These are phyloP conservation scores for Tolypocladium capitatum DNA, from an alignment of 2,329 filamentous ascomycete genomes.

Conservation along the genomic window DNA sequence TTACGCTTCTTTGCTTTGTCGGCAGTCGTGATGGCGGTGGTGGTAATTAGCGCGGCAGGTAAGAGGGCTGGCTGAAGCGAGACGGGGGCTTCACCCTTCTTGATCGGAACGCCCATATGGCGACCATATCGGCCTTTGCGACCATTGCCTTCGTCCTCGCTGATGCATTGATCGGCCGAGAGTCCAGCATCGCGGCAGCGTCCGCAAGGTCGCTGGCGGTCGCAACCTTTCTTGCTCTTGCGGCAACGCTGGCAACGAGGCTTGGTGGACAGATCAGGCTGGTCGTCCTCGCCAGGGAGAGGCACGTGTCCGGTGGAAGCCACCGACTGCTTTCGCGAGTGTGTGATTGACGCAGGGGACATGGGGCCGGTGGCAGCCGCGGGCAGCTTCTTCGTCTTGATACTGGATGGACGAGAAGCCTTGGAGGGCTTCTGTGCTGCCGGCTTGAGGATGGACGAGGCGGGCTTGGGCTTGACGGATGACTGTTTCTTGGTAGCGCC, in stretches of 20 bases:
- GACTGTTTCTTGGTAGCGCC: slow-evolving; percentile 25
- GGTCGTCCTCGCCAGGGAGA: slow-evolving; percentile 62
- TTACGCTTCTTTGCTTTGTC: slow-evolving; percentile 53
- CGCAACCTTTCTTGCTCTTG: slow-evolving; percentile 99
- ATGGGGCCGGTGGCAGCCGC: slow-evolving; percentile 32
- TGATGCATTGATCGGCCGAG: slow-evolving; percentile 84
- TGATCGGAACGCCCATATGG: slow-evolving; percentile 55
- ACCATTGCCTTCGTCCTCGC: slow-evolving; percentile 94
- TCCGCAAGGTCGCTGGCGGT: slow-evolving; percentile 88
- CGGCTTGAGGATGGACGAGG: slow-evolving; percentile 18
- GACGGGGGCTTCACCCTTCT: slow-evolving; percentile 37
- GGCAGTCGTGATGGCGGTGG: slow-evolving; percentile 16
- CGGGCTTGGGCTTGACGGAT: slow-evolving; percentile 26
- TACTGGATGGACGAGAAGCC: slow-evolving; percentile 21
- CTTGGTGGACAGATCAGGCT: slow-evolving; percentile 87
- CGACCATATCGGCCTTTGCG: slow-evolving; percentile 83
- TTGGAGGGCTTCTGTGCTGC: slow-evolving; percentile 29
- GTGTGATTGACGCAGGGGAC: slow-evolving; percentile 53
- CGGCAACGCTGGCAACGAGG: slow-evolving; percentile 95
- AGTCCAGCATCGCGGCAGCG: slow-evolving; percentile 94
- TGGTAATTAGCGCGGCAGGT: slow-evolving; percentile 30
- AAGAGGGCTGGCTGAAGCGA: slow-evolving; percentile 25
- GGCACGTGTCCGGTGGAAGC: slow-evolving; percentile 40
- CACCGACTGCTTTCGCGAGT: slow-evolving; percentile 64
- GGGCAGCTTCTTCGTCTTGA: slow-evolving; percentile 40